These are phyloP conservation scores for Metschnikowia anglica DNA, from an alignment of 805 yeast genomes.

Conservation along the genomic window DNA sequence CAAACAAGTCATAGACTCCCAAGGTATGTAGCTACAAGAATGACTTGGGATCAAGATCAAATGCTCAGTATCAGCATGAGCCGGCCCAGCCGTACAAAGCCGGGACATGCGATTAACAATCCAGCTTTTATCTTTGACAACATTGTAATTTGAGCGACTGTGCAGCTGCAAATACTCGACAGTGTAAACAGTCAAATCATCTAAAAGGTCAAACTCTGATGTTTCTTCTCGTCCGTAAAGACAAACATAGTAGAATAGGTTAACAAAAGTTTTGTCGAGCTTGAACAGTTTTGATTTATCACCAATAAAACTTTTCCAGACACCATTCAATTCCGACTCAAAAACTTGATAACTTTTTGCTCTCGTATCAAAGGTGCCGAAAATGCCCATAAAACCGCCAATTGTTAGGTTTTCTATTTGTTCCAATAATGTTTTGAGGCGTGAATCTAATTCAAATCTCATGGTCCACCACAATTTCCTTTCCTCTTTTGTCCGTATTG, in stretches of 20 bases:
- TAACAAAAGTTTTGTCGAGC: slow-evolving; percentile 18
- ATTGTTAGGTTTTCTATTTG: slow-evolving; percentile 68
- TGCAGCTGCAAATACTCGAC: background rate
- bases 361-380: slow-evolving; percentile 38
- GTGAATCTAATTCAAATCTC: slow-evolving; percentile 60
- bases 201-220: slow-evolving; percentile 7
- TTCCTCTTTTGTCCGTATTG: slow-evolving; percentile 55
- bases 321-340: slow-evolving; percentile 19
- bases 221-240: slow-evolving; percentile 2
- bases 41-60: slow-evolving; percentile 69
- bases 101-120: slow-evolving; percentile 1
- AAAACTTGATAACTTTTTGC: slow-evolving; percentile 20
- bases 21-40: slow-evolving; percentile 70
- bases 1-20: slow-evolving; percentile 78
- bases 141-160: background rate
- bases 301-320: slow-evolving; percentile 13
- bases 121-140: background rate
- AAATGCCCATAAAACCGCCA: slow-evolving; percentile 71
- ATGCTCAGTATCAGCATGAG: slow-evolving; percentile 42
- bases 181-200: slow-evolving; percentile 12
- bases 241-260: slow-evolving; percentile 22
- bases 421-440: slow-evolving; percentile 51
- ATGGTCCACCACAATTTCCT: slow-evolving; percentile 76
- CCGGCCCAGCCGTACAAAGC: background rate
- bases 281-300: slow-evolving; percentile 16